Conservation (phyloP, 208 protist species). For the Phytomonas sp. region DNA sequence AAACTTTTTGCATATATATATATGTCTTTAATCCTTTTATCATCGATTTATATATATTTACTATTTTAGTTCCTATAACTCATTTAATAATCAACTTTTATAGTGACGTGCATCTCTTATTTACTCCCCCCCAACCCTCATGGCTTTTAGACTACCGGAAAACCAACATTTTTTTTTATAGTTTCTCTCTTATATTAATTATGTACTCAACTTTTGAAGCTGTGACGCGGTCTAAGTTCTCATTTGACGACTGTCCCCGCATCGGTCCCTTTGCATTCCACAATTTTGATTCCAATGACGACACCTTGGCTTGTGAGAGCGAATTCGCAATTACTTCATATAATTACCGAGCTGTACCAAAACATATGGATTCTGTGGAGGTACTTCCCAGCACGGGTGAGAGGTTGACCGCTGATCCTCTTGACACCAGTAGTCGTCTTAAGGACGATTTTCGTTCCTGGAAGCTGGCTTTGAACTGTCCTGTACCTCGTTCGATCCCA, state of each 20-base stretch:
- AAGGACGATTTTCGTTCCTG: slow-evolving; percentile 52
- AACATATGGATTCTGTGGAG: not conserved
- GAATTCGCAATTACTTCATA: slow-evolving; percentile 15
- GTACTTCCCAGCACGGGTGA: slow-evolving; percentile 19
- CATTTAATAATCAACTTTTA: not conserved
- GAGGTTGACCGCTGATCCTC: slow-evolving; percentile 61
- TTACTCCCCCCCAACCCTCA: not conserved
- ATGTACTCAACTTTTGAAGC: slow-evolving; percentile 70
- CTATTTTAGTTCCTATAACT: not conserved
- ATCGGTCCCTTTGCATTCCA: slow-evolving; percentile 83
- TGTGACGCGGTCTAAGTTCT: slow-evolving; percentile 67
- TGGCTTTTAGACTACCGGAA: not conserved
- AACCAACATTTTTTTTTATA: not conserved
- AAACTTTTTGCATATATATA: too few relatives aligned
- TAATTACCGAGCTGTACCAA: slow-evolving; percentile 8
- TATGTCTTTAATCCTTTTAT: not conserved
- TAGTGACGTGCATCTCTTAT: not conserved
- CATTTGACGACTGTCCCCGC: slow-evolving; percentile 61
- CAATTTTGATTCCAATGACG: slow-evolving; percentile 31
- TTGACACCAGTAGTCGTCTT: slow-evolving; percentile 57
- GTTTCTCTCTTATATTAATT: not conserved
- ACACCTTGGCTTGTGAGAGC: not conserved
- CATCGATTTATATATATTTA: not conserved
- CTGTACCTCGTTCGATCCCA: slow-evolving; percentile 78
- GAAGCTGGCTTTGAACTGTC: slow-evolving; percentile 62